Base-by-base conservation (phyloP, 192 early-diverging fungal genomes). In the Paraglomus brasilianum region DNA sequence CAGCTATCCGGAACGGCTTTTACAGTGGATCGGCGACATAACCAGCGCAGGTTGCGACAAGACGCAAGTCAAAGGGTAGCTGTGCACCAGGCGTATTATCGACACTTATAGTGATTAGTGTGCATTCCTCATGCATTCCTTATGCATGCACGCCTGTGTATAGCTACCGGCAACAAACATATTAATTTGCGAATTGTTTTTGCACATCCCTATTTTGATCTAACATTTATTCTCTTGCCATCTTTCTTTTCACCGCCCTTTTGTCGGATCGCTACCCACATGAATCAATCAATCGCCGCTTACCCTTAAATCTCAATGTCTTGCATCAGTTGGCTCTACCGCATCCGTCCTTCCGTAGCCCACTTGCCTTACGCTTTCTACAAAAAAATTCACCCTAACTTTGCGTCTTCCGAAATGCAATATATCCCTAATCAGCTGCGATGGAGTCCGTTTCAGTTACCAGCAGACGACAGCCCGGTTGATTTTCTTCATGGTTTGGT, bases 1-100 rank as follows among this genome's bases (percentile, higher is more conserved):
- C 95, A 96, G 75, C 81, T 95, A n/a, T 94, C 89, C 46, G 94
- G 89, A 69, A 92, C 91, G 5, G 95, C 93, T 14, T 97, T 97
- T 74, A 95, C 95, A 0, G 92, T 87, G 5, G 87, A 85, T 13
- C 80, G 93, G 60, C 77, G 80, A 49, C 81, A 91, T 66, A 95
- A 97, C 82, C 87, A 89, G 74, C 81, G 88, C 70, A 88, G 84
- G 79, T 90, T 80, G 51, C 67, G 42, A 7, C 9, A n/a, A 15
- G n/a, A 24, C 38, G 8, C 48, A 50, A 43, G 59, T 42, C 42
- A 22, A 47, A 30, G 30, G 30, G 30, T 30, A 30, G 30, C 30
- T 30, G 30, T 30, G 3, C 30, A 30, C 30, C 30, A 30, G n/a
- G 30, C 30, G 30, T 30, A 30, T 30, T 2, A 30, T 30, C 30